phyloP scores from a whole-genome alignment of 208 protist species.

The Borovskyia barvae region DNA sequence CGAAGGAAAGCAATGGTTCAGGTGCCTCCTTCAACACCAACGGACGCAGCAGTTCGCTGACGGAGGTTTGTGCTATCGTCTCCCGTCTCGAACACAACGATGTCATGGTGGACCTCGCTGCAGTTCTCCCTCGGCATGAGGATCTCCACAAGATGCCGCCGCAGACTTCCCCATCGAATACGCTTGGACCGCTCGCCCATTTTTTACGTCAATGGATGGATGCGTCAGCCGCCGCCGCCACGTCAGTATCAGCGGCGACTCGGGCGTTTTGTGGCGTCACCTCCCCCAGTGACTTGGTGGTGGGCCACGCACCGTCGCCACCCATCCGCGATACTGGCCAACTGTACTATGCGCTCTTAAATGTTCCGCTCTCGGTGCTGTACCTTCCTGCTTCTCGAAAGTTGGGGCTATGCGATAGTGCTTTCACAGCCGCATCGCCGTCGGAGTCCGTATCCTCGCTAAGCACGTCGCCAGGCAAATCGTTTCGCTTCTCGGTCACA shows the following conservation, averaged over 20 bases:
- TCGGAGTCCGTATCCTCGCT: background rate
- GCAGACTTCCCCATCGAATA: too few relatives aligned
- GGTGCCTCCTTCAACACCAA: too few relatives aligned
- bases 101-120: slow-evolving; percentile 11
- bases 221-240: background rate
- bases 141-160: too few relatives aligned
- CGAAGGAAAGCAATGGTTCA: too few relatives aligned
- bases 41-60: too few relatives aligned
- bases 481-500: background rate
- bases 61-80: slow-evolving; percentile 22
- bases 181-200: too few relatives aligned
- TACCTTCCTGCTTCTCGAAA: background rate
- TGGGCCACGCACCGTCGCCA: too few relatives aligned
- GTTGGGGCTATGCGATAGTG: background rate
- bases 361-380: slow-evolving; percentile 29
- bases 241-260: background rate
- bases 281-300: too few relatives aligned
- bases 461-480: too few relatives aligned
- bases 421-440: background rate
- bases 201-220: background rate
- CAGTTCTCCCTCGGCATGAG: background rate
- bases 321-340: slow-evolving; percentile 5
- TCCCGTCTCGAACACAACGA: slow-evolving; percentile 13
- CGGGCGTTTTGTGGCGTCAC: too few relatives aligned
- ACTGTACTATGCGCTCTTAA: slow-evolving; percentile 38